Base-by-base conservation (phyloP, 441 rosid genomes). In the Adansonia grandidieri region DNA sequence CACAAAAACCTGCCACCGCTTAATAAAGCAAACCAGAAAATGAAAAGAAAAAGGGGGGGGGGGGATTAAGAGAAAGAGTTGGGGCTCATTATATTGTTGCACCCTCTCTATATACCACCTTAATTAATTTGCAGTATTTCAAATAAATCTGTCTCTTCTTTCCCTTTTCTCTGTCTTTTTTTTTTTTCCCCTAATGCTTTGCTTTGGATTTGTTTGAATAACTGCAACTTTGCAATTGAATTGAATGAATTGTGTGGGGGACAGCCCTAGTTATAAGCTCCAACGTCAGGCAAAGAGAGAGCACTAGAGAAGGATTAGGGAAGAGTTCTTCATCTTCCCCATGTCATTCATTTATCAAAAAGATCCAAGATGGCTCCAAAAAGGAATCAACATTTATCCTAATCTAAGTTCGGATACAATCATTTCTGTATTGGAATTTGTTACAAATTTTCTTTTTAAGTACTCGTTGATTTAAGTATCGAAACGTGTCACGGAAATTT, bases 51-150 rank as follows among this genome's bases (percentile, higher is more conserved):
- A 28, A 54, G 9, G 50, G 37, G 9, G 4, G n/a, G 5, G 28
- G 40, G 40, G 40, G 5, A 4, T 3, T 32, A 32, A 32, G 37
- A 48, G 37, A 17, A 42, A 42, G 3, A 9, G 54, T n/a, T 28
- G 47, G 47, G 75, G 28, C 48, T 72, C 75, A 54, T 37, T 74
- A 74, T 82, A 64, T 51, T 72, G 22, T 40, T 74, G 71, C 81
- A 62, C 74, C 69, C 57, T 2, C 75, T 32, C 47, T 37, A 37
- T 24, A 10, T 15, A 44, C 57, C 71, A 4, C 22, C 74, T 76
- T 75, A 83, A 80, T 83, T 80, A 80, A 70, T 77, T 80, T 80
- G 77, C 83, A 74, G 83, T 47, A 17, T n/a, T 8, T 6, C 20
- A 77, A 77, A 62, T 61, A 70, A 65, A 80, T 80, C 81, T 74